A percentile compares a stretch with the other conserved stretches of the same genome.
These are phyloP conservation scores for Neonectria hederae DNA, from an alignment of 2,329 filamentous ascomycete species.

Conservation along the genomic window DNA sequence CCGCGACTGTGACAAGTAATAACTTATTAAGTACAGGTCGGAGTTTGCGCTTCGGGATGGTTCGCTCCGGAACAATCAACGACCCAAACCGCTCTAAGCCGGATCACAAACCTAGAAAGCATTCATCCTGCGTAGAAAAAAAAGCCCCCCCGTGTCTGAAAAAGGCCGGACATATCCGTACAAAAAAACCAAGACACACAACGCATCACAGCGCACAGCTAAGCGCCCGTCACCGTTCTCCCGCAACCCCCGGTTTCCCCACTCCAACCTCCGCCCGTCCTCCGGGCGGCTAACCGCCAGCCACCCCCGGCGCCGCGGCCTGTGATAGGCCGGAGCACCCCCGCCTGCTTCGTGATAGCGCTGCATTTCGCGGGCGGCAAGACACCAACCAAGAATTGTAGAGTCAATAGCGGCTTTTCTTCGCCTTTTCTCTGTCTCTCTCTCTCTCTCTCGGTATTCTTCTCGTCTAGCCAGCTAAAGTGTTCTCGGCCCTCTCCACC, in stretches of 20 bases:
- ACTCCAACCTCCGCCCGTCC: neutral
- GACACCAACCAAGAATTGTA: neutral
- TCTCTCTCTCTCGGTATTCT: no score
- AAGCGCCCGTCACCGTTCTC: slow-evolving; percentile 13
- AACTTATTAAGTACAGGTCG: no score
- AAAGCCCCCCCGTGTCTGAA: neutral
- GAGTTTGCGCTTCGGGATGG: no score
- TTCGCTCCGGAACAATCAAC: no score
- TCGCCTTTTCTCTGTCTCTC: neutral
- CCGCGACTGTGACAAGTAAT: no score
- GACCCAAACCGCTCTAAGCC: neutral
- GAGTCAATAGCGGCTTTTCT: neutral
- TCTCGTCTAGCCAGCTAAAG: neutral
- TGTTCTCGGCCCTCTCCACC: neutral
- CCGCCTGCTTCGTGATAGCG: neutral
- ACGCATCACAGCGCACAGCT: slow-evolving; percentile 4
- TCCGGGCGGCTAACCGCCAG: neutral
- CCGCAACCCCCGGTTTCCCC: neutral
- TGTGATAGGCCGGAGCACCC: neutral
- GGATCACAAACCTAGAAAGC: neutral
- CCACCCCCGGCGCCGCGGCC: neutral
- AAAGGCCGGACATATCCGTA: no score
- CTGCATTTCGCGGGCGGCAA: neutral
- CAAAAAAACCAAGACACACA: no score
- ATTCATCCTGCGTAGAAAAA: no score